These are phyloP conservation scores for Darksidea phi DNA, from an alignment of 495 filamentous ascomycete genomes.

Conservation along the genomic window DNA sequence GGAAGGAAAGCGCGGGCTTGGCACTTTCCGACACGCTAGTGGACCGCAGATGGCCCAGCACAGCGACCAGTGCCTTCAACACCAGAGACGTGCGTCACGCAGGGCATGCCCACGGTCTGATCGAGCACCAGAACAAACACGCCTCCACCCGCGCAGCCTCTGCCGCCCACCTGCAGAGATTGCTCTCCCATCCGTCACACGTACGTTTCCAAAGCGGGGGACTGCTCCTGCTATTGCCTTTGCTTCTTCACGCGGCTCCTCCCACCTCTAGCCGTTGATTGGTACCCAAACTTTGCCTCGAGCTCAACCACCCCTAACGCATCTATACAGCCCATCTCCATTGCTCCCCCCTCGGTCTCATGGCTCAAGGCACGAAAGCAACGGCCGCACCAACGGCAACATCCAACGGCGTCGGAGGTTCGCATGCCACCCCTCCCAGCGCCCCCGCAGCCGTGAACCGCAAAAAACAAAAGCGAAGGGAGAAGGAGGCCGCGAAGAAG, in stretches of 20 bases:
- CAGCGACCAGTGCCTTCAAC: neutral
- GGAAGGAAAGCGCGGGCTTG: too few relatives aligned
- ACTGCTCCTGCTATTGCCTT: too few relatives aligned
- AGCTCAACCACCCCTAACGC: neutral
- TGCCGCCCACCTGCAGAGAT: conserved; percentile 18
- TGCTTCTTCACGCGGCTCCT: too few relatives aligned
- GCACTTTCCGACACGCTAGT: too few relatives aligned
- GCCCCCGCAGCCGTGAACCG: conserved; percentile 61
- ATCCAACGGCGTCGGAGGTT: conserved; percentile 34
- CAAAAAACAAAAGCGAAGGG: conserved; percentile 79
- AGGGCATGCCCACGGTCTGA: conserved; percentile 3
- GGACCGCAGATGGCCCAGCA: neutral
- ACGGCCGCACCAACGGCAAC: conserved; percentile 30
- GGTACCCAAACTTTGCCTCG: too few relatives aligned
- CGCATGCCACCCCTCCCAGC: conserved; percentile 7
- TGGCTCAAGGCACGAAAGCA: conserved; percentile 39
- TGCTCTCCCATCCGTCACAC: conserved; percentile 11
- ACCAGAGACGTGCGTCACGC: neutral
- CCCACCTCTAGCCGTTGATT: too few relatives aligned
- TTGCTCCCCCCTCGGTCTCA: conserved; percentile 16
- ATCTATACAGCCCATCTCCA: neutral
- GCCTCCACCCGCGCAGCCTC: conserved; percentile 8
- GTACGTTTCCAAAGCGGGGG: conserved; percentile 15
- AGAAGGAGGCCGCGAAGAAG: conserved; percentile 57
- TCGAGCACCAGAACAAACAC: neutral